Percentiles rank a stretch among this genome's conserved stretches.
phyloP scores from a whole-genome alignment of 2,329 filamentous ascomycete genomes.

The Cladosporium austrohemisphaericum region DNA sequence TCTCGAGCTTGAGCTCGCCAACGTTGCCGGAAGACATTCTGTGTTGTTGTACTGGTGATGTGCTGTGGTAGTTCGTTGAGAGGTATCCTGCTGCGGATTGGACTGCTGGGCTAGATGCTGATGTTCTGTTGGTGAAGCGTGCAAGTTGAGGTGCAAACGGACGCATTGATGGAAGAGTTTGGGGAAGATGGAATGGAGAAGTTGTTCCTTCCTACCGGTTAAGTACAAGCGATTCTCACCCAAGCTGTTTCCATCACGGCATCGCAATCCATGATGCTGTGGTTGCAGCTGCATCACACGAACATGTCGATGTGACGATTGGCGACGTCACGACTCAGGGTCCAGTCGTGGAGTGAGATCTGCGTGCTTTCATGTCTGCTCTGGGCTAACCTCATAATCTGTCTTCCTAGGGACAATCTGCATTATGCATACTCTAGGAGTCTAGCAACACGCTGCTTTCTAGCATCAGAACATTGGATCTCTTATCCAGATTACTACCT shows the following conservation, averaged over 20 bases:
- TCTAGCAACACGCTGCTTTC: too few species aligned
- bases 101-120: neutral
- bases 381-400: too few species aligned
- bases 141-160: constrained; percentile 14
- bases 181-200: neutral
- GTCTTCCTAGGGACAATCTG: too few species aligned
- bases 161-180: constrained; percentile 3
- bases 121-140: constrained; percentile 10
- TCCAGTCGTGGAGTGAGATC: neutral
- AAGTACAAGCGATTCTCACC: too few species aligned
- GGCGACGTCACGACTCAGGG: constrained; percentile 4
- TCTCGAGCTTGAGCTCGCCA: constrained; percentile 48
- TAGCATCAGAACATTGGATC: too few species aligned
- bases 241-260: neutral
- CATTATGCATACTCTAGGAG: too few species aligned
- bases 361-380: too few species aligned
- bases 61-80: neutral
- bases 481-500: too few species aligned
- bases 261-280: constrained; percentile 15
- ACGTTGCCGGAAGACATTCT: constrained; percentile 25
- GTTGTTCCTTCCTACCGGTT: constrained; percentile 2
- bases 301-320: neutral
- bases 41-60: neutral
- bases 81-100: constrained; percentile 8
- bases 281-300: neutral